Conservation (phyloP, 2,329 filamentous ascomycete species). For the Fusarium ambrosium region DNA sequence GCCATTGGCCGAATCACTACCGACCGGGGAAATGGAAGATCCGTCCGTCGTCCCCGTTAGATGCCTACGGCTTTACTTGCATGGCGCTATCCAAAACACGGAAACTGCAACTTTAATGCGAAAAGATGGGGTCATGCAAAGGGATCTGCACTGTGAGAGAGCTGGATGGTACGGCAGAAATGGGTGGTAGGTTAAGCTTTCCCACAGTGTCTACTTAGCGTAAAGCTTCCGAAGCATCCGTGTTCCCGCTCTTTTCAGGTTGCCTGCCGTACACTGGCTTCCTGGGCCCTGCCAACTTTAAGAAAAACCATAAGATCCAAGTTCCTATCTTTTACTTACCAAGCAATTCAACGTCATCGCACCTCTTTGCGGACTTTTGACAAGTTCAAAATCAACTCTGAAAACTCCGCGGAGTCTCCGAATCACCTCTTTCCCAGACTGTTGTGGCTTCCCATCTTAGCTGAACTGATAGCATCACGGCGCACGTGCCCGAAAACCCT, state of each 20-base stretch:
- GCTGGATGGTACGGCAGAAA: neutral
- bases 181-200: constrained; percentile 1
- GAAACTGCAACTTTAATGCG: neutral
- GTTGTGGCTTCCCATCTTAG: neutral
- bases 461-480: neutral
- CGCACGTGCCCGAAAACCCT: constrained; percentile 12
- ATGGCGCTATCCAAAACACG: neutral
- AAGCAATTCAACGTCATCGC: neutral
- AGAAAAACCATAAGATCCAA: constrained; percentile 3
- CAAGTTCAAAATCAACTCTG: neutral
- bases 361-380: neutral
- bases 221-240: constrained; percentile 36
- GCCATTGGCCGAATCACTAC: neutral
- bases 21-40: constrained; percentile 7
- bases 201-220: neutral
- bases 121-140: neutral
- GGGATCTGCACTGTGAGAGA: neutral
- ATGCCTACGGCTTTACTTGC: neutral
- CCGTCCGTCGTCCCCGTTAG: neutral
- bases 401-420: neutral
- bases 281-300: neutral
- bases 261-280: neutral
- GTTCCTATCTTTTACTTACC: neutral
- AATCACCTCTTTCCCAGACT: neutral
- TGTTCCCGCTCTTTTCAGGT: constrained; percentile 13